These are phyloP conservation scores for Lolium perenne DNA, from an alignment of 176 grass and related monocot genomes.

Conservation along the genomic window DNA sequence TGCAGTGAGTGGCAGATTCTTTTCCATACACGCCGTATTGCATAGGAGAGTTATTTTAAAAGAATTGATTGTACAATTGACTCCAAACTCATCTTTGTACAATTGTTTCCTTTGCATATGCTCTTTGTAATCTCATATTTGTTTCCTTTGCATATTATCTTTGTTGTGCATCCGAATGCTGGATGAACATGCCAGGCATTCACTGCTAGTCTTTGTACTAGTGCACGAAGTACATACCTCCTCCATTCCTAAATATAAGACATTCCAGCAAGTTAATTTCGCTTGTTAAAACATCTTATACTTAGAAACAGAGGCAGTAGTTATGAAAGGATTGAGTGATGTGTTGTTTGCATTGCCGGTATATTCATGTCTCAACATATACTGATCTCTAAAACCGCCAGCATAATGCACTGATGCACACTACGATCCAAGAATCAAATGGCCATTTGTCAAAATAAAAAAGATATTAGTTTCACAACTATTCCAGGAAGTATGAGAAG, in stretches of 20 bases:
- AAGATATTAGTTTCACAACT: too few relatives aligned
- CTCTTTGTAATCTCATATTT: too few relatives aligned
- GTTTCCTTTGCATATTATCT: too few relatives aligned
- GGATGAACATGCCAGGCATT: too few relatives aligned
- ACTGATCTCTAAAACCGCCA: neutral
- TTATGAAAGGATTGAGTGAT: neutral
- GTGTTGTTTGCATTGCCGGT: too few relatives aligned
- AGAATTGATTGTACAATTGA: neutral
- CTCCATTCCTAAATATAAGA: too few relatives aligned
- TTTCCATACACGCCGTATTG: slow-evolving; percentile 17
- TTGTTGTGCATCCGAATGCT: too few relatives aligned
- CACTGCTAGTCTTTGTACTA: too few relatives aligned
- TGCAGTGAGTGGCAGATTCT: neutral
- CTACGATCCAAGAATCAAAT: neutral
- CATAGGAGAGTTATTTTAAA: neutral
- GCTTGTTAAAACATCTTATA: too few relatives aligned
- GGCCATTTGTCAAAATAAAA: neutral
- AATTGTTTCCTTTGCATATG: neutral
- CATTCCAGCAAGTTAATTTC: too few relatives aligned
- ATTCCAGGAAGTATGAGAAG: neutral
- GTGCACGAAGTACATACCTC: too few relatives aligned
- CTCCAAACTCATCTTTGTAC: neutral
- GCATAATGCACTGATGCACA: neutral
- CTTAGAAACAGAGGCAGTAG: too few relatives aligned
- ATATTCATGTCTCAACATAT: neutral